A percentile compares a stretch with the other conserved stretches of the same genome.
phyloP scores from a whole-genome alignment of 2,329 filamentous ascomycete species.

The Fusarium domesticum region DNA sequence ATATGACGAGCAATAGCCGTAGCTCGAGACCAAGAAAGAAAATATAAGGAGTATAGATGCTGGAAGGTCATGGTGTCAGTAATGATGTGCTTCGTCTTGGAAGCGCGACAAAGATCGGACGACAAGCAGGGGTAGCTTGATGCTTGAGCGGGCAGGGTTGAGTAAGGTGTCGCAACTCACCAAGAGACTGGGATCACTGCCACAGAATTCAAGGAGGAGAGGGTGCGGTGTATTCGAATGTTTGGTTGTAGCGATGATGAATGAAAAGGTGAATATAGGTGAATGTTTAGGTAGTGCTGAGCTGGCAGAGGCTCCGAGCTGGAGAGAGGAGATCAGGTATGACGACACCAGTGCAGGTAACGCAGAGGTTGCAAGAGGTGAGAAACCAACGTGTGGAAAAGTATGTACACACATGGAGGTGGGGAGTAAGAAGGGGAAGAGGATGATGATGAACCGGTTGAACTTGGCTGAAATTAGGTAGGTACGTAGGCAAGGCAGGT shows the following conservation, averaged over 20 bases:
- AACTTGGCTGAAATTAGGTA: slow-evolving; percentile 3
- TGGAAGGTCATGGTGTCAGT: slow-evolving; percentile 7
- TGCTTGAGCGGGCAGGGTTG: slow-evolving; percentile 7
- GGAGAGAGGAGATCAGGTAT: background rate
- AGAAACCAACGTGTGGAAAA: background rate
- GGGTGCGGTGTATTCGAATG: background rate
- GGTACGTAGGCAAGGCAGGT: background rate
- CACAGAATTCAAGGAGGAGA: slow-evolving; percentile 6
- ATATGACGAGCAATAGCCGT: too few species aligned
- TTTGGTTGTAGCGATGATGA: background rate
- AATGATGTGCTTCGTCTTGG: slow-evolving; percentile 8
- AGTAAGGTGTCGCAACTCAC: slow-evolving; percentile 10
- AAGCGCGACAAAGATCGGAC: slow-evolving; percentile 20
- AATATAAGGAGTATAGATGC: background rate
- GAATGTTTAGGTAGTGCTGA: too few species aligned
- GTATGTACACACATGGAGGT: too few species aligned
- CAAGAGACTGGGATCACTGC: slow-evolving; percentile 1
- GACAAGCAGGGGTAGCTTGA: slow-evolving; percentile 20
- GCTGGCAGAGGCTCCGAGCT: too few species aligned
- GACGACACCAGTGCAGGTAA: background rate
- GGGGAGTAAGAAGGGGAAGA: slow-evolving; percentile 5
- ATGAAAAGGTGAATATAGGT: background rate
- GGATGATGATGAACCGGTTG: slow-evolving; percentile 12
- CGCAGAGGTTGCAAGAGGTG: background rate
- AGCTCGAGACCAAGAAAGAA: too few species aligned